These are phyloP conservation scores for Phytophthora podocarpi DNA, from an alignment of 352 stramenopile genomes.

Conservation along the genomic window DNA sequence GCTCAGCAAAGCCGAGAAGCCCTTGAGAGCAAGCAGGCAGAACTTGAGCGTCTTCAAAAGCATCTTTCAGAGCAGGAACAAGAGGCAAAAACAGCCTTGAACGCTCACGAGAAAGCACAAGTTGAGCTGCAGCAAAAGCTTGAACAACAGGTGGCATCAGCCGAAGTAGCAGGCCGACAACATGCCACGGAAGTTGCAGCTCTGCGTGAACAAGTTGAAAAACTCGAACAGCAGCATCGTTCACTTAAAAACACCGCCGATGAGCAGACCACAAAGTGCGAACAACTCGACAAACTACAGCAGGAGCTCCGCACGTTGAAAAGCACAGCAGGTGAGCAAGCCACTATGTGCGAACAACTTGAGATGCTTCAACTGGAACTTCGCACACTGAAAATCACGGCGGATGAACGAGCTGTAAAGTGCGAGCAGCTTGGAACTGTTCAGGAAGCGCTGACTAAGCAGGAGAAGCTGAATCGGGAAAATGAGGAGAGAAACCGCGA, in stretches of 20 bases:
- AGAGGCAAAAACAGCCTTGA: constrained; percentile 8
- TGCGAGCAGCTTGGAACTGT: constrained; percentile 12
- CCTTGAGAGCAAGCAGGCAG: constrained; percentile 29
- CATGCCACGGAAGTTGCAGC: constrained; percentile 12
- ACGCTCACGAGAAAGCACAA: constrained; percentile 16
- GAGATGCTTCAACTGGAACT: constrained; percentile 30
- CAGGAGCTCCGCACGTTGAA: constrained; percentile 20
- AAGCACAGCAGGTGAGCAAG: constrained; percentile 14
- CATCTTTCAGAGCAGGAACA: constrained; percentile 17
- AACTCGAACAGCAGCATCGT: constrained; percentile 24
- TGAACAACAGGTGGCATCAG: constrained; percentile 9
- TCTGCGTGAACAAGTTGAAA: constrained; percentile 24
- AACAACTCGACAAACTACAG: constrained; percentile 29
- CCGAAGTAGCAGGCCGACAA: constrained; percentile 6
- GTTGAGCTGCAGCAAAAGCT: constrained; percentile 13
- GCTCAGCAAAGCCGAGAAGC: constrained; percentile 33
- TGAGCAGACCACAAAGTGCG: constrained; percentile 16
- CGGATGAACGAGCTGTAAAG: constrained; percentile 12
- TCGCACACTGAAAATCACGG: constrained; percentile 6
- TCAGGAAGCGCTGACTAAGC: constrained; percentile 19
- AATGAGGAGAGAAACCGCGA: constrained; percentile 18
- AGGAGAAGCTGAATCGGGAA: constrained; percentile 22
- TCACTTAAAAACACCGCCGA: constrained; percentile 13
- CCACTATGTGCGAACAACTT: constrained; percentile 14
- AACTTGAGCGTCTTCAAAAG: constrained; percentile 30